These are phyloP conservation scores for Plasmodium reichenowi DNA, from an alignment of 169 alveolate genomes.

Conservation along the genomic window DNA sequence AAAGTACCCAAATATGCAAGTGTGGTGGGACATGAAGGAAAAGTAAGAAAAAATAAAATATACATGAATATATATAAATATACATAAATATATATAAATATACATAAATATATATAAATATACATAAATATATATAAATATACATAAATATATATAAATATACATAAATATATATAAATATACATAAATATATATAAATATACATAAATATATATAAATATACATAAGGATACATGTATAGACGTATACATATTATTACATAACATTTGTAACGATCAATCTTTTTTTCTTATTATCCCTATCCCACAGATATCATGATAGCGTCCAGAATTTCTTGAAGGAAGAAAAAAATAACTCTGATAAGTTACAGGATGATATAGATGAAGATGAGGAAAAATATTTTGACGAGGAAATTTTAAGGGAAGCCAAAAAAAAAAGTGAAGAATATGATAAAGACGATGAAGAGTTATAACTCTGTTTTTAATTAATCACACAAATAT, in stretches of 20 bases:
- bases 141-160: neutral
- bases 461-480: neutral
- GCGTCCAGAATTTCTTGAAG: slow-evolving; percentile 39
- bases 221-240: neutral
- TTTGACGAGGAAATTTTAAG: neutral
- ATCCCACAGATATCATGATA: slow-evolving; percentile 28
- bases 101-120: neutral
- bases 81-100: neutral
- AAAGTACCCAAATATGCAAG: slow-evolving; percentile 90
- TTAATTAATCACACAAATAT: too few relatives aligned
- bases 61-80: too few relatives aligned
- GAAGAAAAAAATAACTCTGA: slow-evolving; percentile 29
- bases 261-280: too few relatives aligned
- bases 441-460: neutral
- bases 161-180: neutral
- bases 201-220: too few relatives aligned
- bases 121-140: neutral
- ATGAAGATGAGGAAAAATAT: neutral
- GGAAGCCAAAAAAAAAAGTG: neutral
- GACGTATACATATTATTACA: too few relatives aligned
- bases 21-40: slow-evolving; percentile 96
- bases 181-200: too few relatives aligned
- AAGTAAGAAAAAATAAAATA: slow-evolving; percentile 82
- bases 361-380: neutral
- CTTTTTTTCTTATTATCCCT: too few relatives aligned